These are phyloP conservation scores for Biscogniauxia mediterranea DNA, from an alignment of 2,329 filamentous ascomycete species.

Conservation along the genomic window DNA sequence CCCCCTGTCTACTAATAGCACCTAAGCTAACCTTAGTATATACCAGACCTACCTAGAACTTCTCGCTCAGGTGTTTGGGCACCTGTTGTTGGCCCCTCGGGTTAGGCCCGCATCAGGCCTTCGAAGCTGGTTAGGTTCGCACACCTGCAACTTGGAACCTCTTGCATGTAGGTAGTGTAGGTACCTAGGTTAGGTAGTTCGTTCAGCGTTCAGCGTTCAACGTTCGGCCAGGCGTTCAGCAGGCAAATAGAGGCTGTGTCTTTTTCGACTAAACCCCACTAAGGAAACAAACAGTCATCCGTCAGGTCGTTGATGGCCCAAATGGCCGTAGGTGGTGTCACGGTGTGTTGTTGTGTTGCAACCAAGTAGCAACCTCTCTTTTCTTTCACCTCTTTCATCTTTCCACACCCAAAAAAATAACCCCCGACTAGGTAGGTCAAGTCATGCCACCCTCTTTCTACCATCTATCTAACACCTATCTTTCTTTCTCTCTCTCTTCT, in stretches of 20 bases:
- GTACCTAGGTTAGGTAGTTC: no score
- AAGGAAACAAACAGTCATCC: neutral
- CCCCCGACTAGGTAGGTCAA: slow-evolving; percentile 11
- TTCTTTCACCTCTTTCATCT: slow-evolving; percentile 13
- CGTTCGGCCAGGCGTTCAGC: neutral
- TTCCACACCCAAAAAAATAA: slow-evolving; percentile 8
- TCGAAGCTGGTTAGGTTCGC: neutral
- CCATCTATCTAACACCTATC: neutral
- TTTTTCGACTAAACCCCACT: neutral
- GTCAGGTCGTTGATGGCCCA: neutral
- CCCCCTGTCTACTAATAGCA: no score
- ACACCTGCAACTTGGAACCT: no score
- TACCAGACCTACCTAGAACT: neutral
- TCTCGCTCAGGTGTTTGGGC: neutral
- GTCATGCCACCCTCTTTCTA: slow-evolving; percentile 15
- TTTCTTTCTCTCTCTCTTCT: slow-evolving; percentile 3
- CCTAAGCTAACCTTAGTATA: no score
- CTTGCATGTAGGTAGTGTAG: neutral
- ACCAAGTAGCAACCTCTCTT: neutral
- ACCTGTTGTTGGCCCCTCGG: neutral
- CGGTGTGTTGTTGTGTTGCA: neutral
- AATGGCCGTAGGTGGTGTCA: neutral
- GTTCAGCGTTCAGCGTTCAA: no score
- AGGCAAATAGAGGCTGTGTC: slow-evolving; percentile 2
- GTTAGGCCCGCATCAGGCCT: neutral